Evolutionary conservation across 768 basidiomycete genomes (phyloP).

Genomic region (Russula dissimulans): DNA sequence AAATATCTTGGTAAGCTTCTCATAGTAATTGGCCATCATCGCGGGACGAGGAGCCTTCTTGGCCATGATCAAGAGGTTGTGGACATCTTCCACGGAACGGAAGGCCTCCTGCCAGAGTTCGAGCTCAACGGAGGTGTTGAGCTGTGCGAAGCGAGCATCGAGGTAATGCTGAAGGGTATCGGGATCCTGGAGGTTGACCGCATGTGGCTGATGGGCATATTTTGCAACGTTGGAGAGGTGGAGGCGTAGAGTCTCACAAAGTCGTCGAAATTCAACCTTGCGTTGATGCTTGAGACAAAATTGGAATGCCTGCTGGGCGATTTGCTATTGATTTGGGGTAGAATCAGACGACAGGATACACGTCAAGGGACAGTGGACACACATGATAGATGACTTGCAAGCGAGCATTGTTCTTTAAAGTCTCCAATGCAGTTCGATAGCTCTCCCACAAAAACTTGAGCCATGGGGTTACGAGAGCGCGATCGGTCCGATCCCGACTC

Average conservation of each 20-base stretch:
- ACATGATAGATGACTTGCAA: conserved; percentile 93
- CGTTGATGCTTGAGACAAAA: conserved; percentile 92
- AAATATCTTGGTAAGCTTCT: conserved; percentile 95
- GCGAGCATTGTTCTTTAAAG: conserved; percentile 90
- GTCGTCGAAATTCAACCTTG: conserved; percentile 93
- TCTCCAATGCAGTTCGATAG: conserved; percentile 91
- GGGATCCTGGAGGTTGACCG: conserved; percentile 91
- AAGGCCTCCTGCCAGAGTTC: conserved; percentile 99
- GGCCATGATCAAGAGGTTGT: conserved; percentile 87
- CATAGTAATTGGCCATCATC: conserved; percentile 99
- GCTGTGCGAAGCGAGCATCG: conserved; percentile 93
- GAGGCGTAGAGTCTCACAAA: conserved; percentile 92
- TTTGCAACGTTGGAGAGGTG: conserved; percentile 93
- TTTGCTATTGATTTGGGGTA: conserved; percentile 47
- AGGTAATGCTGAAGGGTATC: conserved; percentile 94
- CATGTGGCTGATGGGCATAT: conserved; percentile 87
- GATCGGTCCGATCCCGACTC: conserved; percentile 89
- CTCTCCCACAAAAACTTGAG: conserved; percentile 99
- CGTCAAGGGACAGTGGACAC: conserved; percentile 19
- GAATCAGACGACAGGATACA: not conserved
- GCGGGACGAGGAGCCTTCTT: conserved; percentile 87
- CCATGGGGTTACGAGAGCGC: conserved; percentile 93
- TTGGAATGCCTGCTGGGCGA: conserved; percentile 94
- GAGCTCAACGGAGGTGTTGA: conserved; percentile 93
- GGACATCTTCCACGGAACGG: conserved; percentile 96